Evolutionary conservation across 148 eudicot species (phyloP).

Genomic region (Fallopia convolvulus): DNA sequence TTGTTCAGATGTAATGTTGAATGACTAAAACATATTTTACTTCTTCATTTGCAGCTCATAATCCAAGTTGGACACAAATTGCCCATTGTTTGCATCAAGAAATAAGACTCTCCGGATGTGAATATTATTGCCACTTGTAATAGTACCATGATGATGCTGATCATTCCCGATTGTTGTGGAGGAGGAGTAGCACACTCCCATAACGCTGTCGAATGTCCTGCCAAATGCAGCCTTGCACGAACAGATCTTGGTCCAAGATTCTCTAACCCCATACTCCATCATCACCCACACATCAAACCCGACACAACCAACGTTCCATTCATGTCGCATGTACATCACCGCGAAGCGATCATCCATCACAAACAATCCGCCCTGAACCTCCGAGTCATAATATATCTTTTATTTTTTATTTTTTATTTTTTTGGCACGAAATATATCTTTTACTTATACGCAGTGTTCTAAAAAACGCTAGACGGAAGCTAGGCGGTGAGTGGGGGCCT

Average conservation of each 20-base stretch:
- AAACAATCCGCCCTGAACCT: not conserved
- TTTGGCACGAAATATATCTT: not conserved
- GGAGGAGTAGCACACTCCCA: not conserved
- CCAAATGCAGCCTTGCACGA: not conserved
- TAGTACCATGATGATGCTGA: not conserved
- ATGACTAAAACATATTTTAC: not conserved
- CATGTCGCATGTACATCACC: not conserved
- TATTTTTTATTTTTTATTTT: too few species aligned
- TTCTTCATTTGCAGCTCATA: constrained; percentile 47
- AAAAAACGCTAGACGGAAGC: too few species aligned
- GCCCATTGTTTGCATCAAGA: not conserved
- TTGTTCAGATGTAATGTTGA: not conserved
- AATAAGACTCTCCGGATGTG: not conserved
- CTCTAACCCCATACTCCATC: constrained; percentile 9
- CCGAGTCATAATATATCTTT: too few species aligned
- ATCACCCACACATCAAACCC: constrained; percentile 9
- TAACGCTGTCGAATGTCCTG: not conserved
- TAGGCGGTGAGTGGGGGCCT: too few species aligned
- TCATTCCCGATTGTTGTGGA: not conserved
- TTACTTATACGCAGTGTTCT: too few species aligned
- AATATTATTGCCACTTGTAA: not conserved
- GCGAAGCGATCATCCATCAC: not conserved
- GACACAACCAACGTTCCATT: not conserved
- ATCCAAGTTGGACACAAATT: constrained; percentile 40
- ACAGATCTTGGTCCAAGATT: not conserved